Conservation (phyloP, 495 filamentous ascomycete species). For the Acidiella bohemica region DNA sequence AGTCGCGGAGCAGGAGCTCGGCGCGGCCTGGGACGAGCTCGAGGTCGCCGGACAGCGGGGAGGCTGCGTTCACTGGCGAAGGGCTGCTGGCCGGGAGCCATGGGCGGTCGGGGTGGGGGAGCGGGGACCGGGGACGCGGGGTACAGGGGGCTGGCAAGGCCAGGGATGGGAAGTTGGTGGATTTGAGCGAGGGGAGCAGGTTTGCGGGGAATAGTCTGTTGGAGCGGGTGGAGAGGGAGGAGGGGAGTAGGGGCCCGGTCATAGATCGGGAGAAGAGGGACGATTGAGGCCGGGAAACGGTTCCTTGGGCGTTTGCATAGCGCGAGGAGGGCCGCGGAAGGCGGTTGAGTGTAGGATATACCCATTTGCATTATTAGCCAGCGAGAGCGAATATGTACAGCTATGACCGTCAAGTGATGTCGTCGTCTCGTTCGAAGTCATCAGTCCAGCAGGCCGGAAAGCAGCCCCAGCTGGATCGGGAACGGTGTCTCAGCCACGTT, state of each 20-base stretch:
- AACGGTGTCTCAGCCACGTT: too few relatives aligned
- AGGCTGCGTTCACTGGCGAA: slow-evolving; percentile 23
- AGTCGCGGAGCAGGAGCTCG: background rate
- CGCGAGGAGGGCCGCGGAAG: background rate
- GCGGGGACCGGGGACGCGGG: slow-evolving; percentile 34
- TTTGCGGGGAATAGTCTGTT: slow-evolving; percentile 47
- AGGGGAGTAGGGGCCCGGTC: slow-evolving; percentile 15
- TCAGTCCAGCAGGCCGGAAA: too few relatives aligned
- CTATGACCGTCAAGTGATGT: too few relatives aligned
- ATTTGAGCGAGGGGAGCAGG: slow-evolving; percentile 36
- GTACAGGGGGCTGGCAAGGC: slow-evolving; percentile 38
- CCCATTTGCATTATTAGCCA: slow-evolving; percentile 1
- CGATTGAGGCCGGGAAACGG: too few relatives aligned
- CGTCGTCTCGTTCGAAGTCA: too few relatives aligned
- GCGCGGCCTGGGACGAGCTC: slow-evolving; percentile 1
- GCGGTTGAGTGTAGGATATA: slow-evolving; percentile 5
- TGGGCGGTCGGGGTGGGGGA: slow-evolving; percentile 22
- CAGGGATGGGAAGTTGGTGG: slow-evolving; percentile 42
- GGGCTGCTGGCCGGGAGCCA: slow-evolving; percentile 20
- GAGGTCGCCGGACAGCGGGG: slow-evolving; percentile 8
- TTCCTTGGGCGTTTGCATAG: background rate
- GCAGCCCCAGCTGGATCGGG: too few relatives aligned
- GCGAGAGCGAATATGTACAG: too few relatives aligned
- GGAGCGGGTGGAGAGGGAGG: slow-evolving; percentile 23
- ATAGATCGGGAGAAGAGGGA: slow-evolving; percentile 26